Conservation (phyloP, 2,329 filamentous ascomycete species). For the Colletotrichum cordylinicola region DNA sequence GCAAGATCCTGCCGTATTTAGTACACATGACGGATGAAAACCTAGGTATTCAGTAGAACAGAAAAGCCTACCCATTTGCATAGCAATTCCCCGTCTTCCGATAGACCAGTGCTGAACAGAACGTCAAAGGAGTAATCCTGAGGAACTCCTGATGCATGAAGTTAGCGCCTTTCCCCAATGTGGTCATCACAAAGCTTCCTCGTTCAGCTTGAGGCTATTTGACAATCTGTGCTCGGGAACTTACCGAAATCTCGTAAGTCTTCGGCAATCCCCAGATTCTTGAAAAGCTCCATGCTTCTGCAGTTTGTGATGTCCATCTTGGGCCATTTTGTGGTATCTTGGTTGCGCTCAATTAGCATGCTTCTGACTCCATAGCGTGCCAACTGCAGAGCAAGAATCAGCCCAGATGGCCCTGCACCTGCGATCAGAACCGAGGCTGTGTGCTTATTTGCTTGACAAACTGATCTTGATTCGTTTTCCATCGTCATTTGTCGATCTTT, state of each 20-base stretch:
- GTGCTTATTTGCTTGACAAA: neutral
- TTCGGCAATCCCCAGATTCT: neutral
- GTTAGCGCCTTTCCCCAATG: neutral
- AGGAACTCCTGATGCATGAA: neutral
- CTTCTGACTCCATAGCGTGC: constrained; percentile 52
- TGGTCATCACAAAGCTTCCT: neutral
- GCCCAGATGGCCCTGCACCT: constrained; percentile 55
- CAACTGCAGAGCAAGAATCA: constrained; percentile 55
- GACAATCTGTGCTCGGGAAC: neutral
- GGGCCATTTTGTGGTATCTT: neutral
- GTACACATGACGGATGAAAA: neutral
- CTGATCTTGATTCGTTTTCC: neutral
- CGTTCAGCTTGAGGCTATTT: too few relatives aligned
- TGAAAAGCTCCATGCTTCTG: neutral
- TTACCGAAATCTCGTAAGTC: neutral
- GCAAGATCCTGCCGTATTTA: neutral
- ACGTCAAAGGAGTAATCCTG: neutral
- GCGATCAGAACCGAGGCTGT: constrained; percentile 38
- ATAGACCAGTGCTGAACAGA: neutral
- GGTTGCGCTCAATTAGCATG: neutral
- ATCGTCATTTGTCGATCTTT: neutral
- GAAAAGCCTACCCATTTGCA: neutral
- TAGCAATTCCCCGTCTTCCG: neutral
- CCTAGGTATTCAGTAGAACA: neutral
- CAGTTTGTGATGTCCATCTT: neutral